Conservation (phyloP, 176 grass and related monocot species). For the Rhynchospora pubera region DNA sequence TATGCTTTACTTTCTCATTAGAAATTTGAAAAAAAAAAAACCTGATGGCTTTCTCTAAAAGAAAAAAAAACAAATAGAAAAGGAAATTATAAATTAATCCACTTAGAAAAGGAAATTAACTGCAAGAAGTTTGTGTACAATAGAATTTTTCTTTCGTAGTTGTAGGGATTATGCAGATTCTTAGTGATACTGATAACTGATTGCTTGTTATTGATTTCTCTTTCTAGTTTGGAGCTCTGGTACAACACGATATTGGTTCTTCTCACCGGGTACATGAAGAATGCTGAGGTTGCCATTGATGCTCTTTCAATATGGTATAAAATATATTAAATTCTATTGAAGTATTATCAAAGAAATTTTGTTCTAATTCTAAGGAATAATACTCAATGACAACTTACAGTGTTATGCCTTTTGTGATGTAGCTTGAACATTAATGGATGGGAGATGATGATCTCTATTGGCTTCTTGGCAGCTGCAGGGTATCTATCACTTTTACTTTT, state of each 20-base stretch:
- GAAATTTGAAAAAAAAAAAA: not conserved
- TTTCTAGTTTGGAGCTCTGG: constrained; percentile 71
- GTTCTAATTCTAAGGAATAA: not conserved
- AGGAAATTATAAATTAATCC: too few relatives aligned
- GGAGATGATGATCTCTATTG: constrained; percentile 89
- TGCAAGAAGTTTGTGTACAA: not conserved
- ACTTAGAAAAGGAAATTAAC: too few relatives aligned
- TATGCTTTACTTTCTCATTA: not conserved
- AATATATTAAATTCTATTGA: not conserved
- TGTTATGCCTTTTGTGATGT: constrained; percentile 3
- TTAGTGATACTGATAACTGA: not conserved
- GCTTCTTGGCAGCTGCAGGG: constrained; percentile 66
- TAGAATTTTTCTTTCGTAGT: not conserved
- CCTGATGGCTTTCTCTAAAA: not conserved
- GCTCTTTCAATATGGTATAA: constrained; percentile 89
- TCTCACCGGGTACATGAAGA: constrained; percentile 71
- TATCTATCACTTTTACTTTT: constrained; percentile 13
- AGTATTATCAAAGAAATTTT: not conserved
- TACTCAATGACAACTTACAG: not conserved
- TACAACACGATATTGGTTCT: constrained; percentile 78
- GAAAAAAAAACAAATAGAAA: not conserved
- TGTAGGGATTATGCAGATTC: not conserved
- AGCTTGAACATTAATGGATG: constrained; percentile 95
- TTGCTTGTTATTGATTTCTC: not conserved
- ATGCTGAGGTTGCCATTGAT: constrained; percentile 73